These are phyloP conservation scores for Tulasnella sp. DNA, from an alignment of 768 basidiomycete genomes.

Conservation along the genomic window DNA sequence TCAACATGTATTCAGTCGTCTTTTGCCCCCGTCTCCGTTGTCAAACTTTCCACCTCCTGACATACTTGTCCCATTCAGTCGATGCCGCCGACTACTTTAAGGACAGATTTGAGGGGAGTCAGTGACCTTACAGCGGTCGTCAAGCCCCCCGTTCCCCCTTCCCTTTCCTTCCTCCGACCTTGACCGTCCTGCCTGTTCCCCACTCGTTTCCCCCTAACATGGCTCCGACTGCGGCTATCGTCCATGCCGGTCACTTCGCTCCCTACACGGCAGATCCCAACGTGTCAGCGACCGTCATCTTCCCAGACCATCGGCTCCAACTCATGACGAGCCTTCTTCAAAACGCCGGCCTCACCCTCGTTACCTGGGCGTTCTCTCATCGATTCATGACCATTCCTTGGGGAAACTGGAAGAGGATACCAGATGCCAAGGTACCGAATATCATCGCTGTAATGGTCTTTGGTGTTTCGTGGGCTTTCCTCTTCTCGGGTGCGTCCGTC, in stretches of 20 bases:
- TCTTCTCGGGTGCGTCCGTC: constrained; percentile 31
- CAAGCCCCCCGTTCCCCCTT: neutral
- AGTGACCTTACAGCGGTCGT: too few relatives aligned
- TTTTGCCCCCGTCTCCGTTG: too few relatives aligned
- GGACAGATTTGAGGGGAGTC: too few relatives aligned
- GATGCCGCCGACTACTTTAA: too few relatives aligned
- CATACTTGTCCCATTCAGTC: too few relatives aligned
- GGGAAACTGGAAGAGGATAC: constrained; percentile 19
- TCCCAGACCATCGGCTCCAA: neutral
- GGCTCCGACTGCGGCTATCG: neutral
- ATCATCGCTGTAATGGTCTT: constrained; percentile 33
- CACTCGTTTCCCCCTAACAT: neutral
- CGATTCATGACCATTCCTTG: constrained; percentile 26
- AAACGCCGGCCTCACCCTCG: constrained; percentile 20
- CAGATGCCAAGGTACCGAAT: constrained; percentile 29
- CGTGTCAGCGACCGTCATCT: neutral
- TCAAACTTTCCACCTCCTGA: too few relatives aligned
- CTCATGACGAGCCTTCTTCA: neutral
- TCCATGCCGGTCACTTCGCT: neutral
- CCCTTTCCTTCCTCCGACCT: too few relatives aligned
- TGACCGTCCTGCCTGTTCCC: neutral
- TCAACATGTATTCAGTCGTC: too few relatives aligned
- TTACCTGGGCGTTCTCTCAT: constrained; percentile 32
- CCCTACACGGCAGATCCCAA: neutral
- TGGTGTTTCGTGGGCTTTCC: constrained; percentile 34